Evolutionary conservation across 2,329 filamentous ascomycete species (phyloP), one percentile per base, ranked within the genome.

Genomic region (Cercospora citrullina): DNA sequence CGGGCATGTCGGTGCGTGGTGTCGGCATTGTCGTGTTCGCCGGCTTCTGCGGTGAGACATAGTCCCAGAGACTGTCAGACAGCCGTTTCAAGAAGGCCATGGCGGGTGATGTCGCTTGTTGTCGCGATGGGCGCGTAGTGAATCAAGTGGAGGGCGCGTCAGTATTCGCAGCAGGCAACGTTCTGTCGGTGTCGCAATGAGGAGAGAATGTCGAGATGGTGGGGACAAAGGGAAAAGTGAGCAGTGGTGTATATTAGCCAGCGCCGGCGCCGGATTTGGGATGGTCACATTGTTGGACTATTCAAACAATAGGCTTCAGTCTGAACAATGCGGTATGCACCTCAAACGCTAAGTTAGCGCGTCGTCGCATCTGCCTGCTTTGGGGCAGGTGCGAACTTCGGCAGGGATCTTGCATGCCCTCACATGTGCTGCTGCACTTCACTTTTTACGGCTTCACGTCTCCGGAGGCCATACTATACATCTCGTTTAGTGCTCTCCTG

Each of bases 31-130:
- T 78, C 26, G 79, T 62, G 23, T 62, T 73, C 57, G 77, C 73
- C 8, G 78, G 78, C 72, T 82, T 82, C 58, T 75, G 75, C 10
- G 81, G 81, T 62, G 80, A 81, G 60, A 83, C 74, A 67, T 79
- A 81, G 66, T 76, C 75, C 80, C 80, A 82, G 65, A 83, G 73
- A 59, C 74, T 75, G 60, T 78, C 75, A 8, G 79, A 77, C 6
- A 82, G 71, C 51, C 75, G 73, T 58, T 75, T 72, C 73, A 73
- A 63, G 63, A 73, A 72, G 14, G 72, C 66, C 72, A 73, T 73
- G 31, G 21, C 21, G 2, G n/a, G 26, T 55, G 64, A 8, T n/a
- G 9, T 18, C 21, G 58, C 12, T 21, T 42, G 6, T 12, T 39
- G 42, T 53, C 36, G 23, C 28, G 42, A 14, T 23, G 16, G 28